These are phyloP conservation scores for Penicillium parvum DNA, from an alignment of 495 filamentous ascomycete species.

Conservation along the genomic window DNA sequence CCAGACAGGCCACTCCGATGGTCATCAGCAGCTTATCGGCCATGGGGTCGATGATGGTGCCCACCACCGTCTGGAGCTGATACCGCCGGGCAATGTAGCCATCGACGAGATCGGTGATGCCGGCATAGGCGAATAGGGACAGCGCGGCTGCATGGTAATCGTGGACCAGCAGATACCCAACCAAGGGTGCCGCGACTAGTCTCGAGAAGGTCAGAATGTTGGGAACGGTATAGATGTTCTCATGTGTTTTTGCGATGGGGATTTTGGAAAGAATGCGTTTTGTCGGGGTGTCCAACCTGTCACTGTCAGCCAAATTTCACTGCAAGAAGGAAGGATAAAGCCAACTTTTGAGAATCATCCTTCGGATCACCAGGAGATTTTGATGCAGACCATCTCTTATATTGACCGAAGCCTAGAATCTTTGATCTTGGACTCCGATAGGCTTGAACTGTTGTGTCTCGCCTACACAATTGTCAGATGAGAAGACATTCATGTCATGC, in stretches of 20 bases:
- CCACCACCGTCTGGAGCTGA: conserved; percentile 88
- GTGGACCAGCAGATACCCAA: conserved; percentile 86
- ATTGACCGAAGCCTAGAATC: conserved; percentile 9
- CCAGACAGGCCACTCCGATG: conserved; percentile 75
- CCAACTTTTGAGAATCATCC: conserved; percentile 8
- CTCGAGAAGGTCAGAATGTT: conserved; percentile 89
- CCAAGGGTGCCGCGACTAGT: conserved; percentile 73
- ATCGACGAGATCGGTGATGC: conserved; percentile 85
- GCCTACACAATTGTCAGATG: conserved; percentile 5
- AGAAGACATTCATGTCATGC: not conserved
- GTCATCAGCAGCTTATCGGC: conserved; percentile 97
- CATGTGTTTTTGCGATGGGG: conserved; percentile 50
- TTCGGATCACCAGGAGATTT: conserved; percentile 18
- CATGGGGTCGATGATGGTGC: conserved; percentile 95
- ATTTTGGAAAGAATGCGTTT: conserved; percentile 47
- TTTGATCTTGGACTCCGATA: not conserved
- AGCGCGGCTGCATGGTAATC: conserved; percentile 73
- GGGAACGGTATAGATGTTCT: conserved; percentile 94
- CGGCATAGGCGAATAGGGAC: conserved; percentile 86
- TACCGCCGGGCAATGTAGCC: conserved; percentile 86
- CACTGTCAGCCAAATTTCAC: conserved; percentile 1
- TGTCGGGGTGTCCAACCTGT: conserved; percentile 10
- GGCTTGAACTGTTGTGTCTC: not conserved
- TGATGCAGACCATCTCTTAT: conserved; percentile 24
- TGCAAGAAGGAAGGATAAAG: not conserved